These are phyloP conservation scores for Ceratobasidium sp. DNA, from an alignment of 1,284 basidiomycete genomes.

Conservation along the genomic window DNA sequence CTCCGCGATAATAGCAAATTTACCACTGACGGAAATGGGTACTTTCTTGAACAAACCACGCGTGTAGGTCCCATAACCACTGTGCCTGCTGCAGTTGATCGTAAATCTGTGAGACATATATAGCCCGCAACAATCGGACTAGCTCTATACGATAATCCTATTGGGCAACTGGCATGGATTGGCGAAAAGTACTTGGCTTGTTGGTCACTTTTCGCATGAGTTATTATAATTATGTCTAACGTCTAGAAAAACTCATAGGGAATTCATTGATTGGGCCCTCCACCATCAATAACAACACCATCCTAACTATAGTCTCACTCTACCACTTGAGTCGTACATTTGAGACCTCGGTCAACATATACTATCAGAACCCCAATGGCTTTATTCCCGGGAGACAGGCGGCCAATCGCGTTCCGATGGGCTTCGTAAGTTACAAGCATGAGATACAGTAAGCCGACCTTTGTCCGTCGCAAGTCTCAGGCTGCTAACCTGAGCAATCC, in stretches of 20 bases:
- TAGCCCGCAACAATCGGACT: conserved; percentile 40
- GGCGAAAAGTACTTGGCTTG: conserved; percentile 23
- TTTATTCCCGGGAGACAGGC: conserved; percentile 7
- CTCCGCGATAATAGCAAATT: neutral
- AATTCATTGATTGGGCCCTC: conserved; percentile 1
- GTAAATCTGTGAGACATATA: neutral
- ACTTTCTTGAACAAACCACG: conserved; percentile 34
- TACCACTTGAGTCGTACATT: conserved; percentile 38
- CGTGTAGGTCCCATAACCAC: conserved; percentile 21
- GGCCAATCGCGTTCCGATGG: conserved; percentile 25
- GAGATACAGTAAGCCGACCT: neutral
- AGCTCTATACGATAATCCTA: conserved; percentile 36
- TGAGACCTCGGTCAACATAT: conserved; percentile 33
- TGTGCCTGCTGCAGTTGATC: neutral
- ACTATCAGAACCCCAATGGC: conserved; percentile 32
- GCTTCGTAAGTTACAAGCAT: conserved; percentile 2
- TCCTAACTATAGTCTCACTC: conserved; percentile 33
- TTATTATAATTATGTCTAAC: neutral
- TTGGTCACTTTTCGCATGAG: neutral
- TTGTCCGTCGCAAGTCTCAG: neutral
- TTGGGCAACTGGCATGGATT: conserved; percentile 38
- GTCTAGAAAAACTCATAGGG: neutral
- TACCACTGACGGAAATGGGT: conserved; percentile 10
- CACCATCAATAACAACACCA: conserved; percentile 14
- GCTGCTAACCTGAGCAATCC: neutral